Base-by-base conservation (phyloP, 768 basidiomycete species). In the Lactifluus subvellereus region DNA sequence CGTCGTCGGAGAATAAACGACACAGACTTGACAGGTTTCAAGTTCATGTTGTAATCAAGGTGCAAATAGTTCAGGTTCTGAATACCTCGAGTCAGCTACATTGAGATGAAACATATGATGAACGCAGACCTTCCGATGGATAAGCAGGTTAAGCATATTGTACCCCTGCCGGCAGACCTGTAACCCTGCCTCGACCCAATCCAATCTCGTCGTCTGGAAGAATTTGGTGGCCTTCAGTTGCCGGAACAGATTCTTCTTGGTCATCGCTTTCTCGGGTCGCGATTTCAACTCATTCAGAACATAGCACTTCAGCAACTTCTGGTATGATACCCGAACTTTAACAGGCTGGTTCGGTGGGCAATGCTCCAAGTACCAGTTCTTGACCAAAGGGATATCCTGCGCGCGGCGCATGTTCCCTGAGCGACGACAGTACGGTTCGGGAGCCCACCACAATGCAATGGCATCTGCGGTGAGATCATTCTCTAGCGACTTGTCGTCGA, bases 131-230 rank as follows among this genome's bases (percentile, higher is more conserved):
- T 99, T 99, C 74, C 97, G 94, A 77, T 99, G 97, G 69, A 99
- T 99, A 65, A 99, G 81, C 35, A 99, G 78, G 75, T 99, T 99
- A 66, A 99, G 79, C 97, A 99, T 99, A 77, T 98, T 99, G 78
- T 97, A 99, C 45, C 97, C 97, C 73, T 99, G 97, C 67, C 97
- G 80, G 78, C 96, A 98, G 57, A 99, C 96, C 75, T 99, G 97
- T 64, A 99, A 77, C 68, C 97, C 97, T 3, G 96, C 97, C 74
- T 99, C 97, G 42, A 99, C 96, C 97, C 97, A 99, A 74, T 99
- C 97, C 68, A 99, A 77, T 67, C 84, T 92, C 4, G 97, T 99
- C 14, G 91, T 93, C 79, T 98, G 97, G 87, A 99, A 99, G 78
- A 99, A 99, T 76, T 98, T 98, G 61, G 97, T 99, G n/a, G 91